phyloP scores from a whole-genome alignment of 2,329 filamentous ascomycete species.

The Trichophyton benhamiae region DNA sequence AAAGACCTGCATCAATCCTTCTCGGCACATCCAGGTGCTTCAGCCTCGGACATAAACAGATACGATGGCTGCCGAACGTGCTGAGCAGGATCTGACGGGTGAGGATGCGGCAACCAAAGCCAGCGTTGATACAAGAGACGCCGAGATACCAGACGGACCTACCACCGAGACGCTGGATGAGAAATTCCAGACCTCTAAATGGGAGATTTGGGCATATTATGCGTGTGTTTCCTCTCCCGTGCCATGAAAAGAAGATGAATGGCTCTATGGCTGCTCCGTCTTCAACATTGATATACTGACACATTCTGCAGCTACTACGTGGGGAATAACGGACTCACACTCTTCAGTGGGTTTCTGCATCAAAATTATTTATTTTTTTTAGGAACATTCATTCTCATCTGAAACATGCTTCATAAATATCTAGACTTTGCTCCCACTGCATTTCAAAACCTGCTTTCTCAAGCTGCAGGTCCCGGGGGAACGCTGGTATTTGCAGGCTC shows the following conservation, averaged over 20 bases:
- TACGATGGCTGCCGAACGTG: background rate
- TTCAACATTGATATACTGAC: background rate
- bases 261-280: slow-evolving; percentile 13
- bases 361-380: background rate
- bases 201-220: slow-evolving; percentile 48
- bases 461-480: slow-evolving; percentile 45
- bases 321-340: slow-evolving; percentile 50
- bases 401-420: background rate
- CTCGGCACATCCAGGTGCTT: background rate
- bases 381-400: background rate
- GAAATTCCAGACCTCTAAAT: slow-evolving; percentile 39
- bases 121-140: background rate
- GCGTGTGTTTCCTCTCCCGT: slow-evolving; percentile 23
- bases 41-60: background rate
- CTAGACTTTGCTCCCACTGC: slow-evolving; percentile 49
- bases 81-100: background rate
- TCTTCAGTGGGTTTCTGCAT: slow-evolving; percentile 38
- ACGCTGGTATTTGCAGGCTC: slow-evolving; percentile 45
- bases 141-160: slow-evolving; percentile 18
- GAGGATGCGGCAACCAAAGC: background rate
- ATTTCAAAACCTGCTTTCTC: slow-evolving; percentile 52
- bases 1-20: background rate
- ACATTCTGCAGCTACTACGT: slow-evolving; percentile 45
- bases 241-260: background rate
- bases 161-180: slow-evolving; percentile 41